Percentiles rank a stretch among this genome's conserved stretches.
phyloP scores from a whole-genome alignment of 352 stramenopile species.

The Phytophthora colocasiae region DNA sequence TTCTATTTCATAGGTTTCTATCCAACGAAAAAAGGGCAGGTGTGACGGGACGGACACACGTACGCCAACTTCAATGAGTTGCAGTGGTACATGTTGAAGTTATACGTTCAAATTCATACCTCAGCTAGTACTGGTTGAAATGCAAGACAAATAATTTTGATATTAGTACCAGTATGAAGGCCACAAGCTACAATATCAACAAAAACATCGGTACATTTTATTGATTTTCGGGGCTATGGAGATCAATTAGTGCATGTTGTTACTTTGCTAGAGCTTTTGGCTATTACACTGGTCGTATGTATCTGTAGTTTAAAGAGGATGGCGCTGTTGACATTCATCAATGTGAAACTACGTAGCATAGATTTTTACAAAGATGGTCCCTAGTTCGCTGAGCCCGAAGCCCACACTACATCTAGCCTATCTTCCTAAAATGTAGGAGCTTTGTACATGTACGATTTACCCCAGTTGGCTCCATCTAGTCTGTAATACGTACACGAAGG shows the following conservation, averaged over 20 bases:
- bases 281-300: too few relatives aligned
- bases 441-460: neutral
- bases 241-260: too few relatives aligned
- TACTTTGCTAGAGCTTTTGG: too few relatives aligned
- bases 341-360: neutral
- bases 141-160: neutral
- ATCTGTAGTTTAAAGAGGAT: too few relatives aligned
- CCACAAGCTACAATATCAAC: too few relatives aligned
- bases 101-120: neutral
- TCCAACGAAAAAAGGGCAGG: too few relatives aligned
- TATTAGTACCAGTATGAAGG: neutral
- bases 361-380: constrained; percentile 7
- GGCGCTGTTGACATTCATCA: neutral
- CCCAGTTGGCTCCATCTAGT: neutral
- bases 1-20: too few relatives aligned
- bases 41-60: constrained; percentile 2
- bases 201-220: too few relatives aligned
- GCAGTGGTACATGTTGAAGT: constrained; percentile 10
- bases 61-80: constrained; percentile 10
- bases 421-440: neutral
- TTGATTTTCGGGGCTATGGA: too few relatives aligned
- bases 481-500: neutral
- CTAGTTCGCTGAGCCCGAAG: constrained; percentile 7
- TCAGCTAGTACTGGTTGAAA: neutral
- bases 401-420: constrained; percentile 15